These are phyloP conservation scores for Scutellospora calospora DNA, from an alignment of 371 early-diverging fungal species.

Conservation along the genomic window DNA sequence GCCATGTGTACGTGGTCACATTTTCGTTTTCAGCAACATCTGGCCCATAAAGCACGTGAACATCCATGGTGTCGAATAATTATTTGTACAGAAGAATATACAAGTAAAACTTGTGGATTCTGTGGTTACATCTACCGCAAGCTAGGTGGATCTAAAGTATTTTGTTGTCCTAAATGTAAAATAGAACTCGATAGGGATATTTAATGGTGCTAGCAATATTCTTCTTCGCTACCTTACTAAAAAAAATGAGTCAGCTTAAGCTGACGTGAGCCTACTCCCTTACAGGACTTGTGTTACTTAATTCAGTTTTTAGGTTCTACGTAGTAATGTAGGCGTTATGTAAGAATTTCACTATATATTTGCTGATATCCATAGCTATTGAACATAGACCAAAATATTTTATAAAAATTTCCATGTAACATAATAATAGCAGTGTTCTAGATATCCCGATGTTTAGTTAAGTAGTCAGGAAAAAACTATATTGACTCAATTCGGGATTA, in stretches of 20 bases:
- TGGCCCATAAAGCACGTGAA: not conserved
- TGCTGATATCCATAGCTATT: too few species aligned
- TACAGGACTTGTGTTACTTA: slow-evolving; percentile 20
- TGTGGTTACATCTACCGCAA: slow-evolving; percentile 16
- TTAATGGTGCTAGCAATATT: slow-evolving; percentile 17
- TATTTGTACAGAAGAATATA: slow-evolving; percentile 34
- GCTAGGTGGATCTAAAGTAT: slow-evolving; percentile 17
- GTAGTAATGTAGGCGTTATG: too few species aligned
- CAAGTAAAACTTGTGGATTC: slow-evolving; percentile 31
- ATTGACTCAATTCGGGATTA: too few species aligned
- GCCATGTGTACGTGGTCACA: not conserved
- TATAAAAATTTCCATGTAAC: too few species aligned
- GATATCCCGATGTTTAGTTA: too few species aligned
- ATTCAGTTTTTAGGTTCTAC: not conserved
- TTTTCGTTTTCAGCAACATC: not conserved
- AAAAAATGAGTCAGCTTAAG: slow-evolving; percentile 27
- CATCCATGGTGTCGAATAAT: slow-evolving; percentile 27
- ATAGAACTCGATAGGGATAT: slow-evolving; percentile 34
- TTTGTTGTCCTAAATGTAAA: slow-evolving; percentile 36
- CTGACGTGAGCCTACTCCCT: slow-evolving; percentile 7
- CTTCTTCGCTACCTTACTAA: slow-evolving; percentile 28
- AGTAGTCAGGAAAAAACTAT: too few species aligned
- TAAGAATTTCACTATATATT: too few species aligned
- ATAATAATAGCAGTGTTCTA: too few species aligned
- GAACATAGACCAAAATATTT: too few species aligned